Conservation (phyloP, 2,329 filamentous ascomycete genomes). For the Coniochaeta sp. region DNA sequence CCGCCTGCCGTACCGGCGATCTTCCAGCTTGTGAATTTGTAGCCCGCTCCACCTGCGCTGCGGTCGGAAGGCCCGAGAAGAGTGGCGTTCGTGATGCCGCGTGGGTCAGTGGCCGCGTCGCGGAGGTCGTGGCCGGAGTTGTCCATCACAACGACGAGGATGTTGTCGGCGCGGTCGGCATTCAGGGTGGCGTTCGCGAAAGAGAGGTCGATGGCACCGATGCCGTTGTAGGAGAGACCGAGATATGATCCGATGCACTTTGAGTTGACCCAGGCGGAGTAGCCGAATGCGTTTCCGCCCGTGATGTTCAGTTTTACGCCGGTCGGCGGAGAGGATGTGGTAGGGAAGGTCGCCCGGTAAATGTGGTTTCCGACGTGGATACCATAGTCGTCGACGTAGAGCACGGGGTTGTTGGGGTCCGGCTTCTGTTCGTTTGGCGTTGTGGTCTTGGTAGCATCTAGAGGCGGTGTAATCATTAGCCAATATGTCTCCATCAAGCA, state of each 20-base stretch:
- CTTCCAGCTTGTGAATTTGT: conserved; percentile 46
- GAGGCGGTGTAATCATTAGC: not conserved
- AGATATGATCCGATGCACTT: conserved; percentile 48
- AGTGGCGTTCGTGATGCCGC: conserved; percentile 46
- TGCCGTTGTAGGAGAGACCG: conserved; percentile 34
- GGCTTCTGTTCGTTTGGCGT: conserved; percentile 41
- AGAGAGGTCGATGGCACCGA: conserved; percentile 33
- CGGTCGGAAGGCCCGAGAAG: conserved; percentile 29
- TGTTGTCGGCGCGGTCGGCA: conserved; percentile 28
- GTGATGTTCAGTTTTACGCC: conserved; percentile 42
- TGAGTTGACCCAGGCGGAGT: conserved; percentile 51
- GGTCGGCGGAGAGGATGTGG: conserved; percentile 25
- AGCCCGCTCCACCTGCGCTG: conserved; percentile 9
- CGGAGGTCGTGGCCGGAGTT: conserved; percentile 53
- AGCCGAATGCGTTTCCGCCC: conserved; percentile 49
- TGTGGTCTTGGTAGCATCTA: conserved; percentile 39
- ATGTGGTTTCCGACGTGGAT: conserved; percentile 47
- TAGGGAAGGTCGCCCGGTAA: conserved; percentile 45
- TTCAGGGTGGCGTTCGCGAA: conserved; percentile 42
- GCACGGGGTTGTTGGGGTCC: conserved; percentile 41
- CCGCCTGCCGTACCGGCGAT: conserved; percentile 51
- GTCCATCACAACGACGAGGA: conserved; percentile 49
- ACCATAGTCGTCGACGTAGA: conserved; percentile 51
- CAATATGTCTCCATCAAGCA: not conserved
- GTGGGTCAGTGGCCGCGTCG: conserved; percentile 35